Percentiles rank a stretch among this genome's conserved stretches.
Conservation (phyloP, 768 basidiomycete genomes). For the Termitomyces sp. region DNA sequence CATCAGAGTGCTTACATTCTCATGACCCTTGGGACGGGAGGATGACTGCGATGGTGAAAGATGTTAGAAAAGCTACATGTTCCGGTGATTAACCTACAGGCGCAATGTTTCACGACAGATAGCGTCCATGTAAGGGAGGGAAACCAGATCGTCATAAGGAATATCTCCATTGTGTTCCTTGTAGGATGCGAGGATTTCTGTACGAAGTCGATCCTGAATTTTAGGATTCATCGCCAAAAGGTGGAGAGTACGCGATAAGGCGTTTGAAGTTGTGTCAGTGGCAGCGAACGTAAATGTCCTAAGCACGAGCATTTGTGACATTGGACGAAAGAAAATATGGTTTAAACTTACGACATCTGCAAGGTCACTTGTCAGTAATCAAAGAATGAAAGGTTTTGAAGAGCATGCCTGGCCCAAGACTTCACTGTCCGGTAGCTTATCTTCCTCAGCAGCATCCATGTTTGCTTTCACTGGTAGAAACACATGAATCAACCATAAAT, state of each 20-base stretch:
- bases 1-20: conserved; percentile 11
- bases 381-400: background rate
- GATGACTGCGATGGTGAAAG: conserved; percentile 5
- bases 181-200: conserved; percentile 29
- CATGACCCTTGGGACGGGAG: conserved; percentile 15
- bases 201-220: conserved; percentile 24
- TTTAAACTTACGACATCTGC: conserved; percentile 13
- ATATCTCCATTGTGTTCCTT: conserved; percentile 8
- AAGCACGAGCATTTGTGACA: background rate
- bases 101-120: conserved; percentile 16
- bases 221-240: conserved; percentile 17
- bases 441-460: conserved; percentile 7
- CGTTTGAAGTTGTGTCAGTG: conserved; percentile 28
- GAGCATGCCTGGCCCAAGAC: conserved; percentile 20
- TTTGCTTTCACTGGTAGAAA: conserved; percentile 9
- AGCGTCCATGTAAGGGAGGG: conserved; percentile 19
- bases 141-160: conserved; percentile 16
- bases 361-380: background rate
- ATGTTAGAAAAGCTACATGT: background rate
- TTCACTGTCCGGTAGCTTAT: conserved; percentile 20
- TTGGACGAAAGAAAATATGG: too few species aligned
- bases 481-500: background rate
- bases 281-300: conserved; percentile 26
- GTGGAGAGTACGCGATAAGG: conserved; percentile 22
- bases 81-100: conserved; percentile 17